phyloP scores from a whole-genome alignment of 176 grass and related monocot species.

The Oryza glumipatula region DNA sequence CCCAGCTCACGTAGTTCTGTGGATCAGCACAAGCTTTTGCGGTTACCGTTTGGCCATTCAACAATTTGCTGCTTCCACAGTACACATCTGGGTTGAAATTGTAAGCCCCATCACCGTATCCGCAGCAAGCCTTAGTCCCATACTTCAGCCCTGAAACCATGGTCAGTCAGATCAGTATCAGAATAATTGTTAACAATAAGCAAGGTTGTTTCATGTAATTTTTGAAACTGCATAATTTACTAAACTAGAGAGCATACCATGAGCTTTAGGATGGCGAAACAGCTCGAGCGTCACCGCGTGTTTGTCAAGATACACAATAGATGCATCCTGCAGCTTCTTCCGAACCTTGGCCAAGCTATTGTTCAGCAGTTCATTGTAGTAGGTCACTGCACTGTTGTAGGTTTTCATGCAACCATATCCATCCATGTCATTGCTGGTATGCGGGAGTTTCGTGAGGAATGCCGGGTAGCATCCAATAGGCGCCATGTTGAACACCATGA shows the following conservation, averaged over 20 bases:
- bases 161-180: background rate
- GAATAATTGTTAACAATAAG: background rate
- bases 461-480: constrained; percentile 72
- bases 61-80: constrained; percentile 63
- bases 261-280: constrained; percentile 54
- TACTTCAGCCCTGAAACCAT: constrained; percentile 60
- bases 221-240: background rate
- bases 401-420: constrained; percentile 63
- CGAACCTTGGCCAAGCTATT: constrained; percentile 34
- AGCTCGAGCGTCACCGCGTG: constrained; percentile 51
- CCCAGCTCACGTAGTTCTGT: constrained; percentile 72
- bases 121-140: constrained; percentile 65
- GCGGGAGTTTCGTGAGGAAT: constrained; percentile 54
- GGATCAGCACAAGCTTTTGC: constrained; percentile 60
- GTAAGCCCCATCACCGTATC: constrained; percentile 53
- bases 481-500: constrained; percentile 72
- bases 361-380: constrained; percentile 68
- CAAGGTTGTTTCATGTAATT: background rate
- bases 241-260: constrained; percentile 37
- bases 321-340: constrained; percentile 40
- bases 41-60: constrained; percentile 39
- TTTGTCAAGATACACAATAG: constrained; percentile 55
- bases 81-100: constrained; percentile 56
- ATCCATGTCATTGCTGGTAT: constrained; percentile 48
- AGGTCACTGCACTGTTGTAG: constrained; percentile 48